A percentile compares a stretch with the other conserved stretches of the same genome.
Conservation (phyloP, 352 stramenopile genomes). For the Phytophthora idaei region DNA sequence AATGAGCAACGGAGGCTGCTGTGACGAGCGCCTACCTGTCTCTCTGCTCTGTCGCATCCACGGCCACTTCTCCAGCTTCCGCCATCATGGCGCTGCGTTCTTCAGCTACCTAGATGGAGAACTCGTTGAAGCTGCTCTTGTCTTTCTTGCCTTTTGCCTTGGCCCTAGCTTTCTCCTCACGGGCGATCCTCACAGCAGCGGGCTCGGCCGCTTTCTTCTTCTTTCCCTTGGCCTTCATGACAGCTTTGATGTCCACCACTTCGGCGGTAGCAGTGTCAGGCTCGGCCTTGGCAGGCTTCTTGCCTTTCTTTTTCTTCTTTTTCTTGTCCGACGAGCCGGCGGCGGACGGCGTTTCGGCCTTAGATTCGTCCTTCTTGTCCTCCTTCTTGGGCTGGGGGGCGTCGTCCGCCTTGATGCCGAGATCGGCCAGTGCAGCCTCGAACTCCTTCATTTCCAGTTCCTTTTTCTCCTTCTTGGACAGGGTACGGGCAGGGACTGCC, state of each 20-base stretch:
- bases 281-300: constrained; percentile 47
- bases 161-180: constrained; percentile 68
- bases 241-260: constrained; percentile 75
- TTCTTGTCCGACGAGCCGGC: constrained; percentile 38
- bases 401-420: constrained; percentile 54
- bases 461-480: constrained; percentile 88
- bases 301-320: constrained; percentile 71
- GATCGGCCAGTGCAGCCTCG: constrained; percentile 63
- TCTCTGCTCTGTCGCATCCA: constrained; percentile 9
- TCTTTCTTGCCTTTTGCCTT: constrained; percentile 83
- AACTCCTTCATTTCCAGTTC: constrained; percentile 79
- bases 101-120: constrained; percentile 61
- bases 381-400: constrained; percentile 17
- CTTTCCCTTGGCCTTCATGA: constrained; percentile 77
- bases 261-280: constrained; percentile 28
- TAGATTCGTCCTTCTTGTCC: constrained; percentile 48
- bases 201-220: constrained; percentile 75
- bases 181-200: constrained; percentile 65
- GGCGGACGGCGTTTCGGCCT: constrained; percentile 35
- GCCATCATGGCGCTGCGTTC: constrained; percentile 4
- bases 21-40: constrained; percentile 28
- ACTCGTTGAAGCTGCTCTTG: constrained; percentile 84
- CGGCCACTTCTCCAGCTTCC: background rate
- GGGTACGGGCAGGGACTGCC: constrained; percentile 36
- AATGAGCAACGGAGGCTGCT: constrained; percentile 21